Percentiles rank a stretch among this genome's conserved stretches.
Evolutionary conservation across 2,329 filamentous ascomycete genomes (phyloP).

Genomic region (Stachybotrys echinatus): DNA sequence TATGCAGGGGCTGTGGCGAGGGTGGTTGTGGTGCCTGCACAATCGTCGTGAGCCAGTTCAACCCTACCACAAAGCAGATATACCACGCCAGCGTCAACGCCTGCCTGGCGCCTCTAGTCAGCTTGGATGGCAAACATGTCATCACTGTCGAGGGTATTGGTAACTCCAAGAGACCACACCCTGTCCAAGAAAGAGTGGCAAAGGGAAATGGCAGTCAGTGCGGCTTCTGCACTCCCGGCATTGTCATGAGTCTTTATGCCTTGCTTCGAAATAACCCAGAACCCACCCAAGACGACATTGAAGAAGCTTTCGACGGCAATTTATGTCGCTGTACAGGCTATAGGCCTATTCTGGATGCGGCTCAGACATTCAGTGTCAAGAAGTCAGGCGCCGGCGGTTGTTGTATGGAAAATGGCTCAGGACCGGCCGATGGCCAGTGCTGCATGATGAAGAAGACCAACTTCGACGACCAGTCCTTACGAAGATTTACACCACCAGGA

Average conservation of each 20-base stretch:
- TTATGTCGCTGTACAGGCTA: constrained; percentile 95
- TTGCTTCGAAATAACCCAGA: constrained; percentile 77
- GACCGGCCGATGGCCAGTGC: constrained; percentile 44
- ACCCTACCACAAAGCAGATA: constrained; percentile 85
- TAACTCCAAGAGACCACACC: constrained; percentile 79
- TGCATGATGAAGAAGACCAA: constrained; percentile 65
- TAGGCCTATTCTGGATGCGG: constrained; percentile 86
- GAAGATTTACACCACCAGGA: constrained; percentile 75
- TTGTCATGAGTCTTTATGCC: constrained; percentile 97
- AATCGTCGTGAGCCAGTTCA: constrained; percentile 88
- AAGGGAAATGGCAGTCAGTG: constrained; percentile 89
- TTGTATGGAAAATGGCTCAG: constrained; percentile 62
- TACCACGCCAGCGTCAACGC: constrained; percentile 98
- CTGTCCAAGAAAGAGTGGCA: constrained; percentile 85
- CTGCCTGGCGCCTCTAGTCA: constrained; percentile 86
- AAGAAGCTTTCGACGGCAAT: constrained; percentile 97
- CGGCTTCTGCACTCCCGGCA: constrained; percentile 93
- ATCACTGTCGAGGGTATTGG: constrained; percentile 97
- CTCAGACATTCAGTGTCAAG: constrained; percentile 74
- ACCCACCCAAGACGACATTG: constrained; percentile 76
- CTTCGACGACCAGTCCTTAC: constrained; percentile 48
- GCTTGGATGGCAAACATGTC: constrained; percentile 95
- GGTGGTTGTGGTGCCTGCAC: constrained; percentile 96
- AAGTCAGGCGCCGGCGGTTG: constrained; percentile 49
- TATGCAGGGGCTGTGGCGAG: constrained; percentile 74